A percentile compares a stretch with the other conserved stretches of the same genome.
Evolutionary conservation across 371 early-diverging fungal species (phyloP).

Genomic region (Massospora cicadina): DNA sequence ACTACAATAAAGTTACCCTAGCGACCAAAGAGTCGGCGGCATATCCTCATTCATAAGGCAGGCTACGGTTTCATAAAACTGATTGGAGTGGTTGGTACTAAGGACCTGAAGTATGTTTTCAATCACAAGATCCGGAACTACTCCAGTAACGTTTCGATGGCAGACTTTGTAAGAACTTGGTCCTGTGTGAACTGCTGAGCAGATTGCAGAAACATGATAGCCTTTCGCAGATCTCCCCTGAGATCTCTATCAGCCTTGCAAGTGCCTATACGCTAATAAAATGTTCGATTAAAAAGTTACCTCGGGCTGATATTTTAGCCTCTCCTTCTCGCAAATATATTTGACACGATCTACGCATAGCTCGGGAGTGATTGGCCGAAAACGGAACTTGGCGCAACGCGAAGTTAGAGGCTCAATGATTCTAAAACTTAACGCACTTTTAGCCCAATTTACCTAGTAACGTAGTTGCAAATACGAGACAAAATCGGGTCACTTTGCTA

Average conservation of each 20-base stretch:
- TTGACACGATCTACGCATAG: constrained; percentile 34
- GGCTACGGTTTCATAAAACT: background rate
- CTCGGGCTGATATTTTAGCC: constrained; percentile 27
- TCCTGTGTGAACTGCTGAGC: constrained; percentile 35
- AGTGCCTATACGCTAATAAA: constrained; percentile 31
- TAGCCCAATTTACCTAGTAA: constrained; percentile 35
- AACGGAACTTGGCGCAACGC: constrained; percentile 92
- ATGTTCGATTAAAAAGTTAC: constrained; percentile 14
- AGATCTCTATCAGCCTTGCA: constrained; percentile 45
- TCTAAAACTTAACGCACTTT: constrained; percentile 21
- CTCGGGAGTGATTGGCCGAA: constrained; percentile 51
- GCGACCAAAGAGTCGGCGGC: constrained; percentile 5
- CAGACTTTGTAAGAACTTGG: constrained; percentile 26
- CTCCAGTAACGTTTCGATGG: constrained; percentile 74
- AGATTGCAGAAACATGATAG: constrained; percentile 83
- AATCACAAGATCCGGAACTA: constrained; percentile 15
- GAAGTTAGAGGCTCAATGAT: constrained; percentile 93
- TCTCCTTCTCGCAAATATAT: constrained; percentile 48
- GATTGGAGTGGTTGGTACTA: background rate
- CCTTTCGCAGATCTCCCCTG: constrained; percentile 87
- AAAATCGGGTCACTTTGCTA: constrained; percentile 90
- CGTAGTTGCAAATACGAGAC: constrained; percentile 97
- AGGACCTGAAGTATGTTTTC: background rate
- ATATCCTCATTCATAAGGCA: constrained; percentile 2
- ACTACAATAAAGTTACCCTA: no score